These are phyloP conservation scores for Flammula alnicola DNA, from an alignment of 1,284 basidiomycete species.

Conservation along the genomic window DNA sequence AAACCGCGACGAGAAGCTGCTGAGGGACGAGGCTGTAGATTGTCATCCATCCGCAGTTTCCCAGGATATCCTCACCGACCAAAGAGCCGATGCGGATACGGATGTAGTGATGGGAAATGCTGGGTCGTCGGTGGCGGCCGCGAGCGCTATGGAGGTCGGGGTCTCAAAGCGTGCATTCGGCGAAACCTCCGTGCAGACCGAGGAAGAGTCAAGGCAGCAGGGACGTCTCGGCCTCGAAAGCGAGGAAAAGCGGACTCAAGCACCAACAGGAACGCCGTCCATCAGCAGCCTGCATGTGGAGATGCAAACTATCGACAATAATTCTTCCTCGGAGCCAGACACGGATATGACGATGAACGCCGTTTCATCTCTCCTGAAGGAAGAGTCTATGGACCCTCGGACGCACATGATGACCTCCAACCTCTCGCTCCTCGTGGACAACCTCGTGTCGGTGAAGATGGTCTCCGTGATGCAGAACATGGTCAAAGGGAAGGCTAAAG, in stretches of 20 bases:
- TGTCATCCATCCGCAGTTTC: too few relatives aligned
- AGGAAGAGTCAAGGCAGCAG: background rate
- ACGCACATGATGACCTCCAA: too few relatives aligned
- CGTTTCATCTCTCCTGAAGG: background rate
- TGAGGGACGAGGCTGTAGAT: background rate
- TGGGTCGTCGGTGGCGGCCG: background rate
- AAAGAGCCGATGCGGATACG: background rate
- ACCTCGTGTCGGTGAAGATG: slow-evolving; percentile 26
- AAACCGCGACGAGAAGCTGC: background rate
- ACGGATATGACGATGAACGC: slow-evolving; percentile 5
- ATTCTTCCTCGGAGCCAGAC: slow-evolving; percentile 5
- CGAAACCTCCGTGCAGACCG: slow-evolving; percentile 16
- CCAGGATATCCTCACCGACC: too few relatives aligned
- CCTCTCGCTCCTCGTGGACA: slow-evolving; percentile 22
- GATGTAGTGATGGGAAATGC: slow-evolving; percentile 15
- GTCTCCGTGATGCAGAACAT: slow-evolving; percentile 21
- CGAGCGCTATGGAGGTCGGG: background rate
- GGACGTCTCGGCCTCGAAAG: background rate
- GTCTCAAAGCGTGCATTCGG: slow-evolving; percentile 1
- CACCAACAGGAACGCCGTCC: background rate
- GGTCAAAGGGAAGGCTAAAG: too few relatives aligned
- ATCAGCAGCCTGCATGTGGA: background rate
- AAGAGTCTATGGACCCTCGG: too few relatives aligned
- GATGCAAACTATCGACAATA: slow-evolving; percentile 7
- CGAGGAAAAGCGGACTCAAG: too few relatives aligned